phyloP scores from a whole-genome alignment of 1,284 basidiomycete genomes.

The Golubevia pallescens region DNA sequence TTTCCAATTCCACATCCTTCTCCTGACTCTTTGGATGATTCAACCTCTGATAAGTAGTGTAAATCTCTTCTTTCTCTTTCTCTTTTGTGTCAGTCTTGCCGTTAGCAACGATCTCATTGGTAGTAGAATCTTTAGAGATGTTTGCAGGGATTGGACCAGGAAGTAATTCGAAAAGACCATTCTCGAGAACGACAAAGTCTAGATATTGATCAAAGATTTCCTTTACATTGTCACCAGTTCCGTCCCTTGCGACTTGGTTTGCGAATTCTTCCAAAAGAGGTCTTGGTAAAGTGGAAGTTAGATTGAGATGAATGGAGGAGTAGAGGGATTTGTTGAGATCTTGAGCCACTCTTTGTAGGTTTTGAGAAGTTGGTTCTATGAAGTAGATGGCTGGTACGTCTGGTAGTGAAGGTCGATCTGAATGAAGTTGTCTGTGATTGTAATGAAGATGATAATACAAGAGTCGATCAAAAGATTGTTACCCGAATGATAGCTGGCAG shows the following conservation, averaged over 20 bases:
- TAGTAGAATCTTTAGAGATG: too few relatives aligned
- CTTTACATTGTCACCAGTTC: conserved; percentile 73
- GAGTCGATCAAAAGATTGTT: too few relatives aligned
- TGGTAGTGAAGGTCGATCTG: conserved; percentile 82
- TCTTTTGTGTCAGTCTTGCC: not conserved
- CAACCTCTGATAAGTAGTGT: conserved; percentile 76
- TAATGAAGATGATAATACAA: too few relatives aligned
- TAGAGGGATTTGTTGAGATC: conserved; percentile 84
- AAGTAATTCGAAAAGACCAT: conserved; percentile 90
- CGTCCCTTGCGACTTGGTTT: conserved; percentile 80
- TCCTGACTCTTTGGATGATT: conserved; percentile 92
- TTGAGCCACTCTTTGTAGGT: conserved; percentile 72
- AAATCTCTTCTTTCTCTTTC: conserved; percentile 1
- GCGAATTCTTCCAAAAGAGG: conserved; percentile 92
- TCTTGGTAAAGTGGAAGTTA: conserved; percentile 87
- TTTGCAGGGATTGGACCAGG: too few relatives aligned
- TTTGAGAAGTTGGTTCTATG: conserved; percentile 84
- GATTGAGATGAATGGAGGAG: conserved; percentile 91
- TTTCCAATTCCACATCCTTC: conserved; percentile 88
- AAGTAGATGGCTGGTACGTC: conserved; percentile 99
- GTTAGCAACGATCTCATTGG: not conserved
- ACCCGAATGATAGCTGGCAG: too few relatives aligned
- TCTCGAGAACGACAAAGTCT: conserved; percentile 92
- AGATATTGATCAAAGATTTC: conserved; percentile 76
- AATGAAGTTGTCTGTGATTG: conserved; percentile 86